Evolutionary conservation across 2,329 filamentous ascomycete genomes (phyloP).

Genomic region (Fusarium coffeatum): DNA sequence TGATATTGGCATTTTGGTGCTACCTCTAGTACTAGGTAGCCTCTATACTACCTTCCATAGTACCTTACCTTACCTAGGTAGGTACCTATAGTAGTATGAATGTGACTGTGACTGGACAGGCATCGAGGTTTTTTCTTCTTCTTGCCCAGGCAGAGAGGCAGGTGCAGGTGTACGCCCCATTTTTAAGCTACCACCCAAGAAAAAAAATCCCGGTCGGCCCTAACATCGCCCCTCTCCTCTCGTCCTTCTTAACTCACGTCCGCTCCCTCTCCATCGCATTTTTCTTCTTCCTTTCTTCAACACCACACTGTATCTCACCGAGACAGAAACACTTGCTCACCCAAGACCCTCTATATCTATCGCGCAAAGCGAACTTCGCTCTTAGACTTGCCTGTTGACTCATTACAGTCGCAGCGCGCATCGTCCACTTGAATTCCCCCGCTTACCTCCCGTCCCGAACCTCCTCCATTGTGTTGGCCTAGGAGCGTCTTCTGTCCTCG

Average conservation of each 20-base stretch:
- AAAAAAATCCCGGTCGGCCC: constrained; percentile 44
- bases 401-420: constrained; percentile 45
- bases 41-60: no score
- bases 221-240: constrained; percentile 45
- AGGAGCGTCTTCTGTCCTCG: constrained; percentile 23
- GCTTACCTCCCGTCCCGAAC: constrained; percentile 21
- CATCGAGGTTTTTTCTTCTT: background rate
- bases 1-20: background rate
- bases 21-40: no score
- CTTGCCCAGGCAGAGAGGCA: background rate
- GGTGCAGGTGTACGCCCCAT: constrained; percentile 28
- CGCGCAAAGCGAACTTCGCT: constrained; percentile 40
- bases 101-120: background rate
- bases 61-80: no score
- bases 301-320: constrained; percentile 43
- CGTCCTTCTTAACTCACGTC: constrained; percentile 38
- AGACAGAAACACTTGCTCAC: constrained; percentile 41
- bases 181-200: constrained; percentile 35
- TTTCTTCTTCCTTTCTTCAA: constrained; percentile 37
- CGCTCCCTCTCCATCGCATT: constrained; percentile 32
- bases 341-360: constrained; percentile 25
- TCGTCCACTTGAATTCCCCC: constrained; percentile 25
- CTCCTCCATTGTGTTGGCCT: constrained; percentile 29
- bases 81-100: background rate
- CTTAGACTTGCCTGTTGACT: constrained; percentile 44